A percentile compares a stretch with the other conserved stretches of the same genome.
phyloP scores from a whole-genome alignment of 1,284 basidiomycete species.

The Pseudozyma tsukubaensis region DNA sequence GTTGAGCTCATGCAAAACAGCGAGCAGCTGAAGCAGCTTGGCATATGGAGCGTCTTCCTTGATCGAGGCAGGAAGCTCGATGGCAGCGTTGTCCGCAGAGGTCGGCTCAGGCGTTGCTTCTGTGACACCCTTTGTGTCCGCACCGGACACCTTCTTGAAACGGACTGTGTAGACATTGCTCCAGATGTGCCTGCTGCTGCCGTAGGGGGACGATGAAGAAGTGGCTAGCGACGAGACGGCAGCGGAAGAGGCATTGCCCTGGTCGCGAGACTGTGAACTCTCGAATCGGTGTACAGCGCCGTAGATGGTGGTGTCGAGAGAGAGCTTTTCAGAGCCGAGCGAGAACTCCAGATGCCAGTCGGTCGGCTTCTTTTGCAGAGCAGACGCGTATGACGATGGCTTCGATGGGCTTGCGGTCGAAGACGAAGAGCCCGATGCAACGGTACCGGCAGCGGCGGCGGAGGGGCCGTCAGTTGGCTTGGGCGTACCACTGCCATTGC shows the following conservation, averaged over 20 bases:
- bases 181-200: constrained; percentile 77
- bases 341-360: constrained; percentile 98
- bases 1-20: constrained; percentile 83
- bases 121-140: constrained; percentile 71
- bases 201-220: constrained; percentile 15
- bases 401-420: constrained; percentile 39
- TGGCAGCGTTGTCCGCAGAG: constrained; percentile 20
- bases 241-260: constrained; percentile 9
- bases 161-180: constrained; percentile 88
- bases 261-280: constrained; percentile 65
- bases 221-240: constrained; percentile 8
- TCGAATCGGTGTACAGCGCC: constrained; percentile 92
- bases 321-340: constrained; percentile 85
- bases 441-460: constrained; percentile 14
- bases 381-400: constrained; percentile 85
- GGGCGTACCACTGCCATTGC: constrained; percentile 62
- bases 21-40: constrained; percentile 88
- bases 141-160: constrained; percentile 90
- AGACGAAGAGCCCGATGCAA: constrained; percentile 31
- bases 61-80: constrained; percentile 76
- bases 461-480: constrained; percentile 62
- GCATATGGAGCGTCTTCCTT: constrained; percentile 85
- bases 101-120: constrained; percentile 56
- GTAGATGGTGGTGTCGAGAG: constrained; percentile 90
- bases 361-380: constrained; percentile 86